Evolutionary conservation across 441 rosid genomes (phyloP), one percentile per base, ranked within the genome.

Genomic region (Theobroma grandiflorum): DNA sequence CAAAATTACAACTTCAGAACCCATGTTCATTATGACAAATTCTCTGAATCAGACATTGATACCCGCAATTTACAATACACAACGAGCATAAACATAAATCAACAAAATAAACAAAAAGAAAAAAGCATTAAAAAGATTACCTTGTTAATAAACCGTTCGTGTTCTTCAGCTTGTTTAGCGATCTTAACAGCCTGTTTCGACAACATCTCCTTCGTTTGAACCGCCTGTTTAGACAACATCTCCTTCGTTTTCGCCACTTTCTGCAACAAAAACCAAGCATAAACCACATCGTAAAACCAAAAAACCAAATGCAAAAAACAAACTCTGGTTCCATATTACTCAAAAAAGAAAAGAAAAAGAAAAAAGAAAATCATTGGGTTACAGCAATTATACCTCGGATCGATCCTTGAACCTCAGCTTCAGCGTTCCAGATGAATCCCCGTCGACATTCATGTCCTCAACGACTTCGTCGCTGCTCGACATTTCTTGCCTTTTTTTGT

Each of bases 111-210:
- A 35, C 16, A 62, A 37, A 67, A 53, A 18, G 7, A 22, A 64
- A 45, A 52, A 37, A 58, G 58, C 22, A 55, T 37, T 38, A 8
- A 47, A 67, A 67, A 14, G 35, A 55, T 3, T 78, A 86, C 99
- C 94, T 96, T 96, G 75, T 90, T 93, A 74, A 96, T 89, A 80
- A 95, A 91, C 72, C 91, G 83, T 79, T 96, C 97, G 74, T 96
- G 99, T 81, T 92, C 96, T 87, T 93, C 98, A 0, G 97, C 99
- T 88, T 90, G 95, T 84, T 91, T 95, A 38, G 96, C 99, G 75
- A 96, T 93, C 95, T 92, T 96, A 79, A 88, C 90, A 1, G 98
- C 99, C 64, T 96, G 97, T 84, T 96, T 93, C 61, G 99, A 93
- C 53, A 96, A 74, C 55, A 93, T 92, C 90, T 92, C 86, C 66